These are phyloP conservation scores for Ceratocystis huliohia DNA, from an alignment of 2,329 filamentous ascomycete genomes.

Conservation along the genomic window DNA sequence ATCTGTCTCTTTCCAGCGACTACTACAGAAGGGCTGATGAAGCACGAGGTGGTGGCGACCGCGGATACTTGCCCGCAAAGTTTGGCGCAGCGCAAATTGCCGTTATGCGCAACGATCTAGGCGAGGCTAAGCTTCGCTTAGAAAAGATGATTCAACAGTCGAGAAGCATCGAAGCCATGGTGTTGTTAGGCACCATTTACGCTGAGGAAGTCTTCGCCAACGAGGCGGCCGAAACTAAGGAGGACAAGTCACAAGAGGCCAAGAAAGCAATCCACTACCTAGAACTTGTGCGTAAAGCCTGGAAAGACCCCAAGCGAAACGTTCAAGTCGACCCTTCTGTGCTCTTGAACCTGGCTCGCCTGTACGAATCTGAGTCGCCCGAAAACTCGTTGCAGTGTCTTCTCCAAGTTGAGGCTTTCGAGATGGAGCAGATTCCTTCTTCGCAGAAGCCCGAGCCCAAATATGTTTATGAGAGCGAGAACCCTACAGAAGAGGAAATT, in stretches of 20 bases:
- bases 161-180: conserved; percentile 78
- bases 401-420: conserved; percentile 81
- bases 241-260: conserved; percentile 73
- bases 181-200: conserved; percentile 77
- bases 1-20: conserved; percentile 62
- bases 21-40: conserved; percentile 86
- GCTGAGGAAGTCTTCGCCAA: conserved; percentile 85
- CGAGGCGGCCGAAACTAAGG: conserved; percentile 58
- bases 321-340: conserved; percentile 72
- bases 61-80: conserved; percentile 84
- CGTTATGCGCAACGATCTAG: conserved; percentile 69
- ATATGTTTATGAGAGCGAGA: conserved; percentile 9
- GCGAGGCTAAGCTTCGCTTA: conserved; percentile 81
- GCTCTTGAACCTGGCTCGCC: conserved; percentile 75
- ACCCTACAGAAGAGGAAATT: conserved; percentile 8
- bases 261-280: conserved; percentile 79
- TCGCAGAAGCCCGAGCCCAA: conserved; percentile 28
- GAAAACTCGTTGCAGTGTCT: conserved; percentile 89
- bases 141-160: conserved; percentile 89
- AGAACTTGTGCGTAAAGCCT: conserved; percentile 71
- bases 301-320: conserved; percentile 88
- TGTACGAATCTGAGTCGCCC: conserved; percentile 75
- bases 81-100: conserved; percentile 87
- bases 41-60: conserved; percentile 79
- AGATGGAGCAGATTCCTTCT: conserved; percentile 63